Evolutionary conservation across 1,284 basidiomycete species (phyloP), one percentile per base, ranked within the genome.

Genomic region (Malassezia japonica): DNA sequence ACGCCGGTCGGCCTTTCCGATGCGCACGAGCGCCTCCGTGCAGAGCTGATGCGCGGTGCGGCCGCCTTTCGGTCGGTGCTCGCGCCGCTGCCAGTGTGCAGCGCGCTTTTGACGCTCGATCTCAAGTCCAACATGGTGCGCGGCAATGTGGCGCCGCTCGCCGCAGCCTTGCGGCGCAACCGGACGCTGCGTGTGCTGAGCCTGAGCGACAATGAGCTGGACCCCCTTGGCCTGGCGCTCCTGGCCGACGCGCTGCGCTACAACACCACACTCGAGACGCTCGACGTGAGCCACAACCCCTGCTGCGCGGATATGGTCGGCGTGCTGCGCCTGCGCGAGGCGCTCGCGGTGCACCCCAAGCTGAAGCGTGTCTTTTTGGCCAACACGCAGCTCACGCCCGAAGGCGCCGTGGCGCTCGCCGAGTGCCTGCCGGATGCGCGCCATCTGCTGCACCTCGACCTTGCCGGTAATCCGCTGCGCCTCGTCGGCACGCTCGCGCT

Each of bases 211-310:
- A 96, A 96, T 74, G 87, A 85, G 71, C 81, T 96, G 18, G 90
- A 92, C 53, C 79, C 87, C 2, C 76, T 80, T 7, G 87, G 87
- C 38, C 77, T 98, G 12, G 81, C 85, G 0, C 76, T 80, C 0
- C 78, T 98, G 12, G 89, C 89, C 0, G 92, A 96, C 72, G 86
- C 89, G 12, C 75, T 98, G 72, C 94, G 94, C 83, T 94, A 92
- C 74, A 96, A 98, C 65, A 82, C 86, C 2, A 84, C 83, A 40
- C 77, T 99, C 20, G 92, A 96, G 72, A 96, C 90, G 1, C 80
- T 98, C 2, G 91, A 98, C 72, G 73, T 98, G 45, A 87, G 84
- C 72, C 83, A 83, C 66, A 98, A 98, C 71, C 90, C 90, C 0
- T 96, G 92, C 67, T 86, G 82, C 55, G 86, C 89, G 1, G 79